Base-by-base conservation (phyloP, 441 rosid species). In the Gossypium aridum region DNA sequence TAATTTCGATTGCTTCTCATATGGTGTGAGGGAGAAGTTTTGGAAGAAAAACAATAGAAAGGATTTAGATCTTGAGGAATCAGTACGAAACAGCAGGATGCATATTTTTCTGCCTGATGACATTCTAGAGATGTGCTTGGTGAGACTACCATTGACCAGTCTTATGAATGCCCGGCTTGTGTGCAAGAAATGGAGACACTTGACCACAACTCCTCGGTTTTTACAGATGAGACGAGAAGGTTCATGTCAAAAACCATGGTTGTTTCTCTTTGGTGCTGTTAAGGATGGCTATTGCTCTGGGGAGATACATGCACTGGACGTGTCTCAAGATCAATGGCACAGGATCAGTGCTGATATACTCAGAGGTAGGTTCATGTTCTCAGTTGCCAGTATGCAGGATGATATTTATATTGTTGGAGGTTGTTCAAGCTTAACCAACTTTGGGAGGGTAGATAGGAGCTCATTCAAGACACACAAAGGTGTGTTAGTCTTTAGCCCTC, bases 81-180 rank as follows among this genome's bases (percentile, higher is more conserved):
- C 87, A 7, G 81, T 76, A 7, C 83, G 70, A 64, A 81, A 79
- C 72, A 80, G 88, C 80, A 82, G 84, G 80, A 83, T 89, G 89
- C 85, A 95, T 39, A 73, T 88, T 26, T 93, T 87, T 80, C 92
- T 95, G 59, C 99, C 97, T 0, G 97, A 93, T 68, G 98, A 95
- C 76, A 84, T 95, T 72, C 72, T 95, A 51, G 99, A 95, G 81
- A 80, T 95, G 93, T 95, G 98, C 66, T 87, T 95, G 85, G 82
- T 95, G 77, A 87, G 97, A 78, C 93, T 95, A 70, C 98, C 99
- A 5, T 66, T 95, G 81, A 84, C 87, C 55, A 88, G 92, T 75
- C 87, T 95, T 63, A 77, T 93, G 97, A 95, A 81, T 68, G 92
- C 98, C 2, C 97, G 92, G 19, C 96, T 91, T 34, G 99, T 95